These are phyloP conservation scores for Starmerella sirachaensis DNA, from an alignment of 805 yeast genomes.

Conservation along the genomic window DNA sequence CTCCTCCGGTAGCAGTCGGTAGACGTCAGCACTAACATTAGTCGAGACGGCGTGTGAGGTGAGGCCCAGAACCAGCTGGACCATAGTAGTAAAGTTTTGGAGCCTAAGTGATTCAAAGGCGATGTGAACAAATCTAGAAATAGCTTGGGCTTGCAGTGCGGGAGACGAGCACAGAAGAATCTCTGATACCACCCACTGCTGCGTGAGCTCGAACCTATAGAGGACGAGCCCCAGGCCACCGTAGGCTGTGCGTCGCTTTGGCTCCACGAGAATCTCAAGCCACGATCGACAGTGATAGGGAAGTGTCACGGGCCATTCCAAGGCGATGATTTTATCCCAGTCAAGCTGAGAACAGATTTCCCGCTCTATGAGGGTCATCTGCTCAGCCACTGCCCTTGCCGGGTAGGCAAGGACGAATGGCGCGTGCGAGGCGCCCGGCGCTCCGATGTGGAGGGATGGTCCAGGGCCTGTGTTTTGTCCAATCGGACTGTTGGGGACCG, in stretches of 20 bases:
- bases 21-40: slow-evolving; percentile 50
- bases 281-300: slow-evolving; percentile 49
- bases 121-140: slow-evolving; percentile 78
- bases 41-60: slow-evolving; percentile 37
- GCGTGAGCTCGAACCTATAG: slow-evolving; percentile 75
- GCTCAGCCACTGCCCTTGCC: slow-evolving; percentile 58
- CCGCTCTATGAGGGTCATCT: slow-evolving; percentile 73
- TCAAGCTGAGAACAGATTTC: slow-evolving; percentile 77
- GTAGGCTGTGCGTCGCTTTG: slow-evolving; percentile 30
- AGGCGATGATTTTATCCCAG: slow-evolving; percentile 78
- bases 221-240: slow-evolving; percentile 68
- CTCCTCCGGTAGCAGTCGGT: slow-evolving; percentile 61
- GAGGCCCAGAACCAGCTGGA: slow-evolving; percentile 76
- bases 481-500: too few species aligned
- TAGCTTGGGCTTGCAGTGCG: slow-evolving; percentile 49
- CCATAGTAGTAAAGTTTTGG: slow-evolving; percentile 77
- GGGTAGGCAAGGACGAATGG: slow-evolving; percentile 71
- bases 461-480: too few species aligned
- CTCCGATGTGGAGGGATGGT: slow-evolving; percentile 13
- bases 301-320: slow-evolving; percentile 55
- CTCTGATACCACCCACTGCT: slow-evolving; percentile 87
- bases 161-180: slow-evolving; percentile 55
- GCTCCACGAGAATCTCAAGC: slow-evolving; percentile 59
- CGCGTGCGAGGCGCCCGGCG: slow-evolving; percentile 38
- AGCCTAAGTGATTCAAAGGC: slow-evolving; percentile 60